Evolutionary conservation across 805 yeast species (phyloP).

Genomic region (Naumovozyma baii): DNA sequence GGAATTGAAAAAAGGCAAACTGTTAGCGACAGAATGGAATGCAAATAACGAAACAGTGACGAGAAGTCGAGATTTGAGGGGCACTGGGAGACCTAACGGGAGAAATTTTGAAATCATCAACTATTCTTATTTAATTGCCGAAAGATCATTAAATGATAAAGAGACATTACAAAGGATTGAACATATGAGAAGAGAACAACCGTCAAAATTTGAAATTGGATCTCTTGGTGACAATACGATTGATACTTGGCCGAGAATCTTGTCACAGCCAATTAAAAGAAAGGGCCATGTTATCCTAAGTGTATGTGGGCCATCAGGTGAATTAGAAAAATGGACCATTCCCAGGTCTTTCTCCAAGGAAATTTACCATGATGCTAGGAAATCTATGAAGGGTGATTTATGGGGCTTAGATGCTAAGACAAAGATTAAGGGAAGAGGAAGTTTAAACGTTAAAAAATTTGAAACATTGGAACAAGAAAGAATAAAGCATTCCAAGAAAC

Average conservation of each 20-base stretch:
- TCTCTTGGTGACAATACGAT: conserved; percentile 18
- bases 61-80: conserved; percentile 35
- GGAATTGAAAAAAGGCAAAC: conserved; percentile 77
- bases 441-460: conserved; percentile 19
- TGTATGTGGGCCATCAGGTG: conserved; percentile 72
- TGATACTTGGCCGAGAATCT: conserved; percentile 60
- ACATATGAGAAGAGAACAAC: conserved; percentile 28
- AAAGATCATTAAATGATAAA: conserved; percentile 43
- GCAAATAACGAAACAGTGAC: conserved; percentile 41
- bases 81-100: conserved; percentile 73
- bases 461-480: conserved; percentile 19
- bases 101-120: conserved; percentile 61
- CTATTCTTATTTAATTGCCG: conserved; percentile 64
- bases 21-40: conserved; percentile 64
- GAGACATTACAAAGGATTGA: conserved; percentile 36
- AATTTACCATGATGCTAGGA: conserved; percentile 83
- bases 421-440: conserved; percentile 27
- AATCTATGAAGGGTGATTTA: conserved; percentile 71
- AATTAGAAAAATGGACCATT: conserved; percentile 77
- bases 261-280: conserved; percentile 61
- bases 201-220: conserved; percentile 17
- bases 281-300: conserved; percentile 76
- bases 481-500: conserved; percentile 13
- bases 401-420: conserved; percentile 72
- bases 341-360: conserved; percentile 68